Evolutionary conservation across 306 rosid genomes (phyloP).

Genomic region (Gillenia trifoliata): DNA sequence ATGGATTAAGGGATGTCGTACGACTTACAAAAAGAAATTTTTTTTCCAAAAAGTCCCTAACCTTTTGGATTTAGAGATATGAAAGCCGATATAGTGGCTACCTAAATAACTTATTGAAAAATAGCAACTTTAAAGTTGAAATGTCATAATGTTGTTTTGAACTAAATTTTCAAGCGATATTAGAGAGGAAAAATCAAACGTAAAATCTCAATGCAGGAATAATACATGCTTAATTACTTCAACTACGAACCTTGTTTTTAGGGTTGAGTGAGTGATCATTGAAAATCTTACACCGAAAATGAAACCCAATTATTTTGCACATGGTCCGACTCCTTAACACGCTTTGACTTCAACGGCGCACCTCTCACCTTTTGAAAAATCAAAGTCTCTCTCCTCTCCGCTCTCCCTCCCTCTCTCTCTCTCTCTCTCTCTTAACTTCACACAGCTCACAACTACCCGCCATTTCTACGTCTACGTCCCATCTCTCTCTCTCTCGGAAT

Average conservation of each 20-base stretch:
- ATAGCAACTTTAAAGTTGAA: too few relatives aligned
- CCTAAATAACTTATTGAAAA: background rate
- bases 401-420: background rate
- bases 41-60: too few relatives aligned
- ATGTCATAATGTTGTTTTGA: too few relatives aligned
- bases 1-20: background rate
- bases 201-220: too few relatives aligned
- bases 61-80: too few relatives aligned
- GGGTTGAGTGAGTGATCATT: too few relatives aligned
- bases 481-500: background rate
- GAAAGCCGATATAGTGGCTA: too few relatives aligned
- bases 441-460: constrained; percentile 18
- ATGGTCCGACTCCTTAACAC: background rate
- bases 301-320: background rate
- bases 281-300: background rate
- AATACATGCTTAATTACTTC: too few relatives aligned
- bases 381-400: constrained; percentile 9
- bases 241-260: too few relatives aligned
- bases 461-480: constrained; percentile 9
- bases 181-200: too few relatives aligned
- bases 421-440: background rate
- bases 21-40: too few relatives aligned
- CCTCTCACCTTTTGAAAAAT: background rate
- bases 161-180: too few relatives aligned
- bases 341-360: constrained; percentile 2